Evolutionary conservation across 2,329 filamentous ascomycete genomes (phyloP), one percentile per base, ranked within the genome.

Genomic region (Magnaporthales sp.): DNA sequence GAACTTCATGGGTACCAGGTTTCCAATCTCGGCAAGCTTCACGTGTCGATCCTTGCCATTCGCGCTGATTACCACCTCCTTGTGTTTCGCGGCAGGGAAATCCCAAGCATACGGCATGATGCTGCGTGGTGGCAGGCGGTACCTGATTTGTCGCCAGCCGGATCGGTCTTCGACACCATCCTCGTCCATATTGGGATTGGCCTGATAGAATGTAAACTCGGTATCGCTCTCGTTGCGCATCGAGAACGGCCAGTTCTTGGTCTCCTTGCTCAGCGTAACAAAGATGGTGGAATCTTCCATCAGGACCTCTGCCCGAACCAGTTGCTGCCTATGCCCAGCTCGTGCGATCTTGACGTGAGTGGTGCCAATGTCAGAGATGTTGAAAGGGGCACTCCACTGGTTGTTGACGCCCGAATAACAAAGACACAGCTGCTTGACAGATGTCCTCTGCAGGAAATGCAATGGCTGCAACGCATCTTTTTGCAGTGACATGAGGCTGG

Each of bases 31-130:
- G 2, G 94, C 92, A 70, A 99, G 84, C 76, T 96, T 97, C 75
- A 99, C 90, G 74, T 97, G 92, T 31, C 95, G 85, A 75, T 97
- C 93, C 73, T 90, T 92, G 68, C 89, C 88, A 73, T 89, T 88
- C 8, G 89, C 90, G 66, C 83, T 89, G 74, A 99, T 87, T 64
- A 98, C 88, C 54, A 99, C 86, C 75, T 97, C 95, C 73, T 95
- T 96, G 79, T 92, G 90, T 79, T 96, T 97, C n/a, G 93, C 93
- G 1, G 95, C 94, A 1, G 95, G 96, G 78, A 97, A 99, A 75
- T 99, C 96, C 95, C 95, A 99, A 1, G 95, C 94, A 74, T 99
- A 99, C 0, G 96, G 95, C 95, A 99, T 99, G 77, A 99, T 97
- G 77, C 94, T 98, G 68, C 95, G 86, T 13, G 94, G 89, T 2